These are phyloP conservation scores for Jatropha curcas DNA, from an alignment of 345 rosid species.

Conservation along the genomic window DNA sequence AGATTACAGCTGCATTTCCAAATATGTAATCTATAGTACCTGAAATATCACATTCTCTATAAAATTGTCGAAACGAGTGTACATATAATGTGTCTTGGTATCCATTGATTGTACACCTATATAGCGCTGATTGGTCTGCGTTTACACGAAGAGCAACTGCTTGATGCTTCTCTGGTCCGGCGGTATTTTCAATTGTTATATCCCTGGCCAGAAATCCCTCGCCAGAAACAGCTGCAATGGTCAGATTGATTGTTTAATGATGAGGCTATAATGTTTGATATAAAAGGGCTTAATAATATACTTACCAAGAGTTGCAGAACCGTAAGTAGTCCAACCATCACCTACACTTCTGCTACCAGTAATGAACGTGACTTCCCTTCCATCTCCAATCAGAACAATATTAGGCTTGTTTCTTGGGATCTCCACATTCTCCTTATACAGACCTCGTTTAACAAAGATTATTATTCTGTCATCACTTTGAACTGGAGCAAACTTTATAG, in stretches of 20 bases:
- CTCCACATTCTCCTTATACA: conserved; percentile 66
- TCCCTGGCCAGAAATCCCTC: conserved; percentile 79
- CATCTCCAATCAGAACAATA: conserved; percentile 74
- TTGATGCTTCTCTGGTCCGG: conserved; percentile 78
- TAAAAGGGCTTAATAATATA: no score
- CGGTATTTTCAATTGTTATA: conserved; percentile 60
- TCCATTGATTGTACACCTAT: conserved; percentile 56
- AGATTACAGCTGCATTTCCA: conserved; percentile 68
- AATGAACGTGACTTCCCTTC: conserved; percentile 58
- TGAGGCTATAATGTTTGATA: no score
- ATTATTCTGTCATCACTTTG: conserved; percentile 53
- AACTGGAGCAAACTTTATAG: conserved; percentile 66
- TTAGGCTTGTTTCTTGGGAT: conserved; percentile 71
- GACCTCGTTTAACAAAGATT: conserved; percentile 59
- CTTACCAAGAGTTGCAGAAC: conserved; percentile 91
- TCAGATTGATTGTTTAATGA: no score
- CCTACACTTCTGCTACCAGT: conserved; percentile 65
- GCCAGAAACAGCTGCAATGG: conserved; percentile 61
- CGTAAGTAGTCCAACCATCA: conserved; percentile 91
- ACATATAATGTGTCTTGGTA: conserved; percentile 69
- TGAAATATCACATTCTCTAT: conserved; percentile 65
- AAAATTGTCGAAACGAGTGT: conserved; percentile 76
- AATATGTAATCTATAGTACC: conserved; percentile 77
- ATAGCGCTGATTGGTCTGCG: conserved; percentile 66
- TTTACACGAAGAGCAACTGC: conserved; percentile 74